phyloP scores from a whole-genome alignment of 495 filamentous ascomycete genomes.

The Neurospora africana region DNA sequence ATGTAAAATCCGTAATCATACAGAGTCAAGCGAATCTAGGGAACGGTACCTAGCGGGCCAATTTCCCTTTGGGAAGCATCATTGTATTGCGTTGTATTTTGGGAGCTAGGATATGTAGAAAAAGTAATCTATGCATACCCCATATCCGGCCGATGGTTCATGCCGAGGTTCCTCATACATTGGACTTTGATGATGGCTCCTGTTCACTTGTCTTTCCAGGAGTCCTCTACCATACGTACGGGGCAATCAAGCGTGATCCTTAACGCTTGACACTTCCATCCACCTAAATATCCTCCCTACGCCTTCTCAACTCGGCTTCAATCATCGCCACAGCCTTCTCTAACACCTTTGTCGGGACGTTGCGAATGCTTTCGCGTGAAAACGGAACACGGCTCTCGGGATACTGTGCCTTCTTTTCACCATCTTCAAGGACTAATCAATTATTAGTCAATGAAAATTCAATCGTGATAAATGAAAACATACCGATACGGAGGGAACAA shows the following conservation, averaged over 20 bases:
- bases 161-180: not conserved
- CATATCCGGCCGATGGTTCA: not conserved
- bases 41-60: not conserved
- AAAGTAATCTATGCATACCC: not conserved
- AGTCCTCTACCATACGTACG: not conserved
- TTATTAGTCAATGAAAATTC: not conserved
- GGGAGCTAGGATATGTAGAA: not conserved
- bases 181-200: not conserved
- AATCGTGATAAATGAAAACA: not conserved
- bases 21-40: not conserved
- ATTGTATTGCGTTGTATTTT: not conserved
- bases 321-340: not conserved
- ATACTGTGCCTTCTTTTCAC: not conserved
- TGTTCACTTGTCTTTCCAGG: not conserved
- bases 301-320: not conserved
- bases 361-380: not conserved
- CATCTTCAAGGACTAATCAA: not conserved
- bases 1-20: conserved; percentile 44
- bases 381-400: not conserved
- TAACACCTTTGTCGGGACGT: not conserved
- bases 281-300: not conserved
- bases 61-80: not conserved
- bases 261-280: not conserved
- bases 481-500: not conserved
- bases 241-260: not conserved